A percentile compares a stretch with the other conserved stretches of the same genome.
These are phyloP conservation scores for Trichoderma erinaceum DNA, from an alignment of 495 filamentous ascomycete species.

Conservation along the genomic window DNA sequence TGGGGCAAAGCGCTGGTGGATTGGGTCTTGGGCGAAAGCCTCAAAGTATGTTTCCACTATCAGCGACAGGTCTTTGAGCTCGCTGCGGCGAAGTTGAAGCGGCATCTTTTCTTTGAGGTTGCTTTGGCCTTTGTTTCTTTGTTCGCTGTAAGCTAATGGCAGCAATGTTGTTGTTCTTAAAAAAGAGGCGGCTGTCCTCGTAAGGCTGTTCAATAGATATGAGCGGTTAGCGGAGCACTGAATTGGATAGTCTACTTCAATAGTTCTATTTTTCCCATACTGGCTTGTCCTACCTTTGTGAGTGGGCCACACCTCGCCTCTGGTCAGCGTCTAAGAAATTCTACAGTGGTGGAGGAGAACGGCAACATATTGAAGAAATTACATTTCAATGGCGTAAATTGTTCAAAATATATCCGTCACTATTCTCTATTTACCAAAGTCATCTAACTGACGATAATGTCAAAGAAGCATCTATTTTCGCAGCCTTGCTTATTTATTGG, in stretches of 20 bases:
- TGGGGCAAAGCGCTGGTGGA: conserved; percentile 1
- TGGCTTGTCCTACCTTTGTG: no score
- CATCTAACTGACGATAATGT: no score
- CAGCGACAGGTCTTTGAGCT: background rate
- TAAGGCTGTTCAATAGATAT: background rate
- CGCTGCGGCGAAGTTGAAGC: background rate
- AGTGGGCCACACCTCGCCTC: no score
- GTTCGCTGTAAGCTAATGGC: background rate
- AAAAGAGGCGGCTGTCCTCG: background rate
- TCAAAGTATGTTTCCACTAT: conserved; percentile 8
- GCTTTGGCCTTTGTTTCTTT: background rate
- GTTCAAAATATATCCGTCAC: no score
- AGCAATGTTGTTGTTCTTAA: background rate
- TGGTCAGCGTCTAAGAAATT: no score
- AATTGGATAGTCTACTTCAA: background rate
- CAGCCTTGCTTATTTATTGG: no score
- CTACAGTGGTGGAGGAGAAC: no score
- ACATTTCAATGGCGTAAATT: no score
- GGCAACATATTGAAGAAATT: no score
- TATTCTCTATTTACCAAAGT: no score
- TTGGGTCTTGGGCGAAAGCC: background rate
- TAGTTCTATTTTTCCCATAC: no score
- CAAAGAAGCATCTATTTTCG: no score
- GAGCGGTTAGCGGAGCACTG: background rate
- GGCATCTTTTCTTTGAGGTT: background rate